Base-by-base conservation (phyloP, 352 stramenopile genomes). In the Sclerospora graminicola region DNA sequence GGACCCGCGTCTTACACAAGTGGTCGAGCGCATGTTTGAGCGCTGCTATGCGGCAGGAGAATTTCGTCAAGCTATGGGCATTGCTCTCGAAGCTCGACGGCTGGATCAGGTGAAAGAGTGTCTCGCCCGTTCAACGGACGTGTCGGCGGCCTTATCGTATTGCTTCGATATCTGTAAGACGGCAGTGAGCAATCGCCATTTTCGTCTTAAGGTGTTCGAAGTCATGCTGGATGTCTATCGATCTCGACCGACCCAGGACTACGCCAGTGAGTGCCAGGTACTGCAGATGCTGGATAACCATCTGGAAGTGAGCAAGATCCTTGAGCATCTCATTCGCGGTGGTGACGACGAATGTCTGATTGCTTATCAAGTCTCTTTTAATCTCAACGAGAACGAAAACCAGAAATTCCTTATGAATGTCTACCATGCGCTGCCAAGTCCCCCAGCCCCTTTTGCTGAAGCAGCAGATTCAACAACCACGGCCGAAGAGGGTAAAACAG, bases 1-100 rank as follows among this genome's bases (percentile, higher is more conserved):
- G 26, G 84, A 95, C 51, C 75, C 89, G 38, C 86, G 96, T 41
- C 82, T 99, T 29, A 86, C 91, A 50, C 72, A 72, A 4, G 93
- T 99, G 45, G 93, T 99, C 1, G 89, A 98, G 54, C 82, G 86
- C 50, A 97, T 99, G 88, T 98, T 99, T 62, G 79, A 98, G 51
- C 80, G 93, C 35, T 99, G 95, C 64, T 98, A 97, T 63, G 52
- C 69, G 4, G 82, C 95, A 23, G 89, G 85, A 38, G 79, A 95
- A 45, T 98, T 91, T 60, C 88, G 88, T 47, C 95, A 99, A 64
- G 96, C 97, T 13, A 72, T 99, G 26, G 97, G 97, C 20, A 95
- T 99, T 41, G 95, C 96, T 1, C 73, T 99, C 13, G 96, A 99
- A 60, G 66, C 93, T 32, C 76, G 82, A 37, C 87, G 97, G 28